phyloP scores from a whole-genome alignment of 768 basidiomycete species.

The Gloeopeniophorella convolvens region DNA sequence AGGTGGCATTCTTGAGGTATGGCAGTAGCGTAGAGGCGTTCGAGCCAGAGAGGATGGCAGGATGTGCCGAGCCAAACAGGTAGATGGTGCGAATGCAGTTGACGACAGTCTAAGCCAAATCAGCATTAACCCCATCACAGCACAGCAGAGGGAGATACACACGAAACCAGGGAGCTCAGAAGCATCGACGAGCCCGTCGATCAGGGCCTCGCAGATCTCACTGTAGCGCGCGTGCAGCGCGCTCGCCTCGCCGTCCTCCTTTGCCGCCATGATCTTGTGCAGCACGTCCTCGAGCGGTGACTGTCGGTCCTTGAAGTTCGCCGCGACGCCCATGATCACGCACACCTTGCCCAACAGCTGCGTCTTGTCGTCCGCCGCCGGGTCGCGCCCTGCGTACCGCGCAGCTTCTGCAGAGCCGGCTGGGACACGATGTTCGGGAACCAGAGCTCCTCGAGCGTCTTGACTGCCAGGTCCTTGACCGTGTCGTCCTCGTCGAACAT shows the following conservation, averaged over 20 bases:
- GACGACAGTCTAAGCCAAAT: conserved; percentile 54
- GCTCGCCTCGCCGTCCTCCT: conserved; percentile 48
- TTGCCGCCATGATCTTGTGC: conserved; percentile 73
- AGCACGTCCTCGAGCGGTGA: conserved; percentile 81
- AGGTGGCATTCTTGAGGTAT: conserved; percentile 78
- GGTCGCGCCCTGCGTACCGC: conserved; percentile 24
- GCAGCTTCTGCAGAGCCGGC: conserved; percentile 28
- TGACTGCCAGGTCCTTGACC: conserved; percentile 89
- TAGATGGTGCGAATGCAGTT: conserved; percentile 84
- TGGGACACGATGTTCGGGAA: conserved; percentile 39
- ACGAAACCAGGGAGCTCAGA: conserved; percentile 74
- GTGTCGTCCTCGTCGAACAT: conserved; percentile 92
- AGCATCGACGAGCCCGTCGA: conserved; percentile 86
- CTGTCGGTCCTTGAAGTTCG: conserved; percentile 76
- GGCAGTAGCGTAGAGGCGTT: conserved; percentile 85
- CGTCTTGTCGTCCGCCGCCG: conserved; percentile 42
- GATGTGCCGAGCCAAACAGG: conserved; percentile 75
- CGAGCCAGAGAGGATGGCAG: conserved; percentile 72
- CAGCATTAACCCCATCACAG: conserved; percentile 4
- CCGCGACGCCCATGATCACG: conserved; percentile 81
- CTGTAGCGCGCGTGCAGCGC: conserved; percentile 61
- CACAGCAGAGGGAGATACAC: conserved; percentile 29
- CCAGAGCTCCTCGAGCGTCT: conserved; percentile 89
- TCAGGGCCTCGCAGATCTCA: conserved; percentile 78
- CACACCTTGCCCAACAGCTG: conserved; percentile 58